Conservation (phyloP, 2,329 filamentous ascomycete genomes). For the Colletotrichum ledebouriae region DNA sequence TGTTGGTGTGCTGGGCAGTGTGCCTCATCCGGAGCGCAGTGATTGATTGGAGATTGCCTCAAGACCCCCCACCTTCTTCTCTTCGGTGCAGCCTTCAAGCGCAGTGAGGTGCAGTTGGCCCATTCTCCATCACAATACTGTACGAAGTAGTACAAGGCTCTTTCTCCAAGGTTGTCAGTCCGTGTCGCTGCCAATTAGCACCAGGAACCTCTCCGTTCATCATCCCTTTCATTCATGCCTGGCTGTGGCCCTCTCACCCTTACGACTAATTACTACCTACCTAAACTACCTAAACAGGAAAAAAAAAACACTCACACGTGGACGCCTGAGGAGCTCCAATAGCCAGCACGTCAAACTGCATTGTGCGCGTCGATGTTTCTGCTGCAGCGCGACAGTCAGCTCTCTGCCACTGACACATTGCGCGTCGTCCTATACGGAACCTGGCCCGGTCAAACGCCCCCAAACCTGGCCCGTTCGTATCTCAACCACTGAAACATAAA, state of each 20-base stretch:
- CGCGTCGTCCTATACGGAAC: conserved; percentile 15
- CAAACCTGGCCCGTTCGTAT: conserved; percentile 26
- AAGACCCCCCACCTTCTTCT: background rate
- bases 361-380: conserved; percentile 18
- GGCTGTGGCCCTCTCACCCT: background rate
- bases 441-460: conserved; percentile 27
- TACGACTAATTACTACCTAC: conserved; percentile 1
- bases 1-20: conserved; percentile 26
- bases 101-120: no score
- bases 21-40: conserved; percentile 11
- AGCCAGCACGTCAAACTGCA: conserved; percentile 13
- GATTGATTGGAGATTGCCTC: conserved; percentile 24
- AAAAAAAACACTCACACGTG: conserved; percentile 24
- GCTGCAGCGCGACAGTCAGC: conserved; percentile 15
- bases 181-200: no score
- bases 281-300: background rate
- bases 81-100: no score
- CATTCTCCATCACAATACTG: background rate
- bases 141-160: no score
- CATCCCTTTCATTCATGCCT: conserved; percentile 16
- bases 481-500: conserved; percentile 30
- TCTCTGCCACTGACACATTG: conserved; percentile 7
- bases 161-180: no score
- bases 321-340: background rate
- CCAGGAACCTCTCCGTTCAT: conserved; percentile 1